A percentile compares a stretch with the other conserved stretches of the same genome.
Conservation (phyloP, 1,139 yeast genomes). For the Suhomyces yuchorum region DNA sequence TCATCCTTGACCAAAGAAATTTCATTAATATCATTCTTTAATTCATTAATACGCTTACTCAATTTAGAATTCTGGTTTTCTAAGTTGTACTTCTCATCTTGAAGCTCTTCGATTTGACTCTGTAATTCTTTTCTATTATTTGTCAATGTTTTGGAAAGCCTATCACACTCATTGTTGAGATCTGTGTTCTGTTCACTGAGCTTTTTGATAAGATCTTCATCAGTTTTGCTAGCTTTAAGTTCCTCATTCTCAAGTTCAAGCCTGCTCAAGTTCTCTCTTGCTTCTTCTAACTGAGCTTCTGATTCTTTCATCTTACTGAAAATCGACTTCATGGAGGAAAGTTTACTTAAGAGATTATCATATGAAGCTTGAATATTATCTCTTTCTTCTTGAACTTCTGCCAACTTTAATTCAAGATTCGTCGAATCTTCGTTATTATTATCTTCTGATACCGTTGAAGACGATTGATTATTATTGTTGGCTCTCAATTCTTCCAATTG, state of each 20-base stretch:
- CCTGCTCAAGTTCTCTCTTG: constrained; percentile 43
- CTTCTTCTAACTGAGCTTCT: constrained; percentile 63
- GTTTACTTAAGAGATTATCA: constrained; percentile 69
- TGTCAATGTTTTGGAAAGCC: constrained; percentile 54
- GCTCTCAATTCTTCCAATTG: constrained; percentile 19
- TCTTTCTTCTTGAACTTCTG: constrained; percentile 46
- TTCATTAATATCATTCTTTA: constrained; percentile 48
- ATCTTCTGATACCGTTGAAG: constrained; percentile 1
- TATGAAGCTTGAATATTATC: constrained; percentile 72
- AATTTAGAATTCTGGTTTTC: constrained; percentile 41
- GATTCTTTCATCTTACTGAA: constrained; percentile 77
- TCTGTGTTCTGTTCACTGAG: constrained; percentile 56
- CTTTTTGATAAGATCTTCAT: constrained; percentile 15
- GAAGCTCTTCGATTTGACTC: constrained; percentile 40
- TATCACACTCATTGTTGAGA: constrained; percentile 68
- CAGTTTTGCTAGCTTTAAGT: constrained; percentile 11
- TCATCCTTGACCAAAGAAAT: constrained; percentile 50
- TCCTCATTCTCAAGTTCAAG: constrained; percentile 35
- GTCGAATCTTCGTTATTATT: neutral
- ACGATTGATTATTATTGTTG: constrained; percentile 8
- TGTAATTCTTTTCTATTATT: constrained; percentile 50
- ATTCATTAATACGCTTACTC: constrained; percentile 41
- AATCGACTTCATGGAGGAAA: constrained; percentile 78
- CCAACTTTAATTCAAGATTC: constrained; percentile 1
- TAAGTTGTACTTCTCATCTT: constrained; percentile 49